Conservation (phyloP, 345 rosid genomes). For the Eutrema japonicum region DNA sequence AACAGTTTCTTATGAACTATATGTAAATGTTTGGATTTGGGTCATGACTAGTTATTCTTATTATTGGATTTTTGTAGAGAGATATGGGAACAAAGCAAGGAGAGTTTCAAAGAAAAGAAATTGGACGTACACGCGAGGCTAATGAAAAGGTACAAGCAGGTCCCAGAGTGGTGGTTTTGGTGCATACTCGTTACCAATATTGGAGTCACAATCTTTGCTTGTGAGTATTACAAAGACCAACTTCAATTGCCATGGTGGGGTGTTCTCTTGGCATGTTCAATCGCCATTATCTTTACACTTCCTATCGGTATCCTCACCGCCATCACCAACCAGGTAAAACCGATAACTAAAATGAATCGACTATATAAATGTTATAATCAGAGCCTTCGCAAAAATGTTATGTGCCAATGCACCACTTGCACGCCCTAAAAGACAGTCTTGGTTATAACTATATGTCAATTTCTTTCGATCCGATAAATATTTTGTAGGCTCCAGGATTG, state of each 20-base stretch:
- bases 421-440: neutral
- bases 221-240: slow-evolving; percentile 83
- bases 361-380: neutral
- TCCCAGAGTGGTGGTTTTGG: slow-evolving; percentile 96
- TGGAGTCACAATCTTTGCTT: slow-evolving; percentile 71
- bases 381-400: neutral
- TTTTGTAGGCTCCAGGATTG: slow-evolving; percentile 77
- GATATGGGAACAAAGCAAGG: slow-evolving; percentile 84
- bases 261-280: slow-evolving; percentile 76
- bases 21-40: slow-evolving; percentile 11
- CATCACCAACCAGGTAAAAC: slow-evolving; percentile 83
- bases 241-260: slow-evolving; percentile 99
- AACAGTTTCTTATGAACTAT: no score
- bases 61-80: slow-evolving; percentile 48
- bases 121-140: slow-evolving; percentile 77
- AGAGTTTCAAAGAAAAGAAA: slow-evolving; percentile 66
- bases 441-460: neutral
- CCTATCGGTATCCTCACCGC: slow-evolving; percentile 97
- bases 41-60: neutral
- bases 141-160: slow-evolving; percentile 80
- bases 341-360: neutral
- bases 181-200: slow-evolving; percentile 66
- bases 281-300: slow-evolving; percentile 87
- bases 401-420: slow-evolving; percentile 2
- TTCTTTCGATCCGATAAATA: neutral